Base-by-base conservation (phyloP, 805 yeast species). In the Schwanniomyces yamadae region DNA sequence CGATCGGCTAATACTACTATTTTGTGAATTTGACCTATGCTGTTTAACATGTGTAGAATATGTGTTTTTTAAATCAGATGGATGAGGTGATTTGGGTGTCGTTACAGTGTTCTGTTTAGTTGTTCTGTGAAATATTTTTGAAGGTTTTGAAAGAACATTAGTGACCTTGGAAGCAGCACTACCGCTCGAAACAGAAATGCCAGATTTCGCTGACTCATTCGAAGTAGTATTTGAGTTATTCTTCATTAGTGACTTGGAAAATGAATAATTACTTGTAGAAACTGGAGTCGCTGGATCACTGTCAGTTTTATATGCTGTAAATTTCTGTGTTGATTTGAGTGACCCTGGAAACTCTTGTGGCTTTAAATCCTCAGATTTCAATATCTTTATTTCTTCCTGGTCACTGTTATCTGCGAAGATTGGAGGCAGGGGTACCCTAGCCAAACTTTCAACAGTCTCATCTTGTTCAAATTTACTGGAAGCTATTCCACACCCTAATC, bases 31-130 rank as follows among this genome's bases (percentile, higher is more conserved):
- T 3, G 65, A 54, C n/a, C 69, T 42, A 39, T 54, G 50, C 29
- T 57, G 59, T 35, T 52, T 61, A 12, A 61, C 60, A 22, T 61
- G 68, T 21, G 51, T 52, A 3, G 61, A 53, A 44, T 65, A 64
- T 2, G 65, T 48, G 31, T 57, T 49, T 20, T 54, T 49, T n/a
- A 49, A 44, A 23, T 39, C 56, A 41, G 36, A 40, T 36, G 33
- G 40, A 37, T 33, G 26, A 4, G 55, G 40, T 11, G 50, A 36
- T 22, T 34, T 36, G 5, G 30, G 18, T 1, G 40, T 23, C 7
- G 34, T 34, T 17, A 36, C 41, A 17, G 29, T 39, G 29, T 36
- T 38, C 14, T 38, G 41, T 26, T 42, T 47, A 30, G 34, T 48
- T 25, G 36, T 45, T 32, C 59, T 46, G 31, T 57, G 63, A 33